Percentiles rank a stretch among this genome's conserved stretches.
phyloP scores from a whole-genome alignment of 129 eudicot genomes.

The Oenanthe sinensis region DNA sequence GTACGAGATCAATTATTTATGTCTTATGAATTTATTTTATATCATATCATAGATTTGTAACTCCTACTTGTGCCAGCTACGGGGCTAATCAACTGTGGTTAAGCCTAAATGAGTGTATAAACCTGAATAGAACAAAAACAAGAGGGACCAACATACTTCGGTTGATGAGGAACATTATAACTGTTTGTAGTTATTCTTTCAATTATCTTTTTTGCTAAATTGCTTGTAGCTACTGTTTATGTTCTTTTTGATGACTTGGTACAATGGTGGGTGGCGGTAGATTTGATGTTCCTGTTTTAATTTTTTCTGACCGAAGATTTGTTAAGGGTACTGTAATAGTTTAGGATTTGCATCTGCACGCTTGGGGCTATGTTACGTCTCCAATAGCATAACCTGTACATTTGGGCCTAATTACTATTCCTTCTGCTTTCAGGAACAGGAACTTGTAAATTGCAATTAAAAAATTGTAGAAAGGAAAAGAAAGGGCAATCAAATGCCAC shows the following conservation, averaged over 20 bases:
- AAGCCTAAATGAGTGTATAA: neutral
- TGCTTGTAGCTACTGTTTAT: too few species aligned
- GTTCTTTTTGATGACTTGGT: neutral
- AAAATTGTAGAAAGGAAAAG: too few species aligned
- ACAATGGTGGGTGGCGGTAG: neutral
- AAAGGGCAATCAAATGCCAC: neutral
- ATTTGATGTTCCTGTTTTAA: neutral
- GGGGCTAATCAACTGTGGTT: neutral
- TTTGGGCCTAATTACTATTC: neutral
- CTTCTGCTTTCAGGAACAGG: neutral
- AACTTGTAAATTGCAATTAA: neutral
- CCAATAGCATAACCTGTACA: neutral
- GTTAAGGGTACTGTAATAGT: neutral
- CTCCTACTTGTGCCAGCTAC: too few species aligned
- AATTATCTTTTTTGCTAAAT: too few species aligned
- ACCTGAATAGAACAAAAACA: neutral
- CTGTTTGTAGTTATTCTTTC: too few species aligned
- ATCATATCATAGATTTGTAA: neutral
- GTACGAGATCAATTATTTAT: neutral
- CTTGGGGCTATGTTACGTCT: neutral
- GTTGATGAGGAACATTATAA: too few species aligned
- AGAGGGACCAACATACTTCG: neutral
- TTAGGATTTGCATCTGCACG: neutral
- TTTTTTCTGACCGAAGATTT: neutral
- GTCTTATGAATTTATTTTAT: neutral